Base-by-base conservation (phyloP, 495 filamentous ascomycete genomes). In the Aspergillus asperescens region DNA sequence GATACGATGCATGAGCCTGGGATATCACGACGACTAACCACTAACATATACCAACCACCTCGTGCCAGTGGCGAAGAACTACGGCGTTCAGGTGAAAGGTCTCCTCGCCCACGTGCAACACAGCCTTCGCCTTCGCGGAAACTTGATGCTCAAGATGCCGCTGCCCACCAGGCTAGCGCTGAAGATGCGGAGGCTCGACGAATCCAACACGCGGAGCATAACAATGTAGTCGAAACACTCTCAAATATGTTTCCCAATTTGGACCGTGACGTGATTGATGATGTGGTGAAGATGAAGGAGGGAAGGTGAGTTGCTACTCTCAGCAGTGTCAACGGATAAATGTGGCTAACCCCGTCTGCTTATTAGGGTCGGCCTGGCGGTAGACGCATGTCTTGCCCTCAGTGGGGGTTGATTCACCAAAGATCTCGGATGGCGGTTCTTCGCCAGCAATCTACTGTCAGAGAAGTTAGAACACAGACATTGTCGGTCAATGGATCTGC, bases 181-280 rank as follows among this genome's bases (percentile, higher is more conserved):
- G 93, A 99, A 68, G 82, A 82, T 24, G 94, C 90, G 8, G 89
- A 97, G 67, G 92, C 92, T 24, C 82, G 87, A 42, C 77, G 87
- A 38, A 86, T 99, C 55, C 85, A 91, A 52, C 77, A 84, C 41
- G 84, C 81, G 27, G 93, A 99, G 73, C 90, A 97, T 64, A 76
- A 81, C 35, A 88, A 88, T 62, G 84, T 99, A 5, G 93, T 97
- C 1, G 92, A 96, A 62, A 95, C 89, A 13, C 71, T 96, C 35
- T 83, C 86, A 16, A 85, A 88, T 43, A 95, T 96, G 90, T 96
- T 96, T 62, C 91, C 91, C 7, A 86, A 89, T 63, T 72, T 96
- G 22, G 91, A 96, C 64, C 79, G 81, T 62, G 91, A 96, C 22
- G 78, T 96, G 27, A 95, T 96, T 62, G 89, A 89, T 56, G 91